Conservation (phyloP, 1,284 basidiomycete genomes). For the Flammula alnicola region DNA sequence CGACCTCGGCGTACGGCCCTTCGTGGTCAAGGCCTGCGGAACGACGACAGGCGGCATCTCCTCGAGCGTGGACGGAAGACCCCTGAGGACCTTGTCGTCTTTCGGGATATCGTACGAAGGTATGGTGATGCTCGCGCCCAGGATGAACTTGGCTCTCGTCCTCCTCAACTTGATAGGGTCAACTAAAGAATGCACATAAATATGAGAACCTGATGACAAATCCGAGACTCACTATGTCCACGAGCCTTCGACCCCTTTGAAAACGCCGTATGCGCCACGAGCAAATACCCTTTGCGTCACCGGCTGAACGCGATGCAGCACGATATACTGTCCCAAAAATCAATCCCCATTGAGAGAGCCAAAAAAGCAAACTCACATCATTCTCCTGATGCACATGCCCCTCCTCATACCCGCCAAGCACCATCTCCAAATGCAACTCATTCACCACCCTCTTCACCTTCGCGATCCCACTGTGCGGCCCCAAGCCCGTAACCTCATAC, state of each 20-base stretch:
- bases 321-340: conserved; percentile 73
- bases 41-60: conserved; percentile 61
- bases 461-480: conserved; percentile 72
- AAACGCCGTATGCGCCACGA: conserved; percentile 92
- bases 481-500: conserved; percentile 69
- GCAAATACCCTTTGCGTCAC: conserved; percentile 88
- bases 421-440: conserved; percentile 88
- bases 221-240: conserved; percentile 61
- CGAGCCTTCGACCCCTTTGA: conserved; percentile 77
- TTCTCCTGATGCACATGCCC: conserved; percentile 96
- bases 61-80: conserved; percentile 75
- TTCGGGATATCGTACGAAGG: conserved; percentile 62
- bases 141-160: conserved; percentile 79
- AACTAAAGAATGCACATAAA: conserved; percentile 49
- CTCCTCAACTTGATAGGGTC: conserved; percentile 82
- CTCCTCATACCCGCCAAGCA: conserved; percentile 80
- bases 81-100: conserved; percentile 64
- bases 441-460: conserved; percentile 85
- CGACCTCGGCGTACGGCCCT: conserved; percentile 77
- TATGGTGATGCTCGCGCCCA: conserved; percentile 79
- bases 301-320: conserved; percentile 89
- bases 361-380: conserved; percentile 61
- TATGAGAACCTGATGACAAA: conserved; percentile 6
- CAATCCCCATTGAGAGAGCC: conserved; percentile 5
- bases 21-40: conserved; percentile 62